Percentiles rank a stretch among this genome's conserved stretches.
phyloP scores from a whole-genome alignment of 495 filamentous ascomycete species.

The Trypethelium eluteriae region DNA sequence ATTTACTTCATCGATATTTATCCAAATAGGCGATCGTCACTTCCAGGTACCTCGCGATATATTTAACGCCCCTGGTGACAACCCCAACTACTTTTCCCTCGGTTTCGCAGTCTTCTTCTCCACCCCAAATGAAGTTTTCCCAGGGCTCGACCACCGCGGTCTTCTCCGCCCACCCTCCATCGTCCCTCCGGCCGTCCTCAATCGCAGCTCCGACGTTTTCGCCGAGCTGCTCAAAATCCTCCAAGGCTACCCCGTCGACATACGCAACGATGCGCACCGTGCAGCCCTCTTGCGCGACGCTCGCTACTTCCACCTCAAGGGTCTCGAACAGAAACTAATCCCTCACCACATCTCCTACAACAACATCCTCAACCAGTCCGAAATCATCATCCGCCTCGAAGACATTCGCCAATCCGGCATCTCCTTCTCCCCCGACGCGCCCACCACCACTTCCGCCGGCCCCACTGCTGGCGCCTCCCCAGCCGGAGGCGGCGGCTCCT shows the following conservation, averaged over 20 bases:
- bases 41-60: conserved; percentile 88
- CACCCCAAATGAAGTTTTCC: conserved; percentile 71
- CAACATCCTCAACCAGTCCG: conserved; percentile 52
- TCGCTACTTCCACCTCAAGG: conserved; percentile 87
- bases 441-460: conserved; percentile 5
- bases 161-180: conserved; percentile 89
- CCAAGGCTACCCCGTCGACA: conserved; percentile 76
- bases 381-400: conserved; percentile 75
- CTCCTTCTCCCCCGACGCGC: conserved; percentile 47
- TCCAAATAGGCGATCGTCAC: conserved; percentile 72
- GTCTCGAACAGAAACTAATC: conserved; percentile 81
- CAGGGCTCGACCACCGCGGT: conserved; percentile 68
- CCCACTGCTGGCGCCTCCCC: conserved; percentile 16
- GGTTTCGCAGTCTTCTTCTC: conserved; percentile 88
- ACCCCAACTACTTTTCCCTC: conserved; percentile 91
- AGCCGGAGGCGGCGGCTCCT: not conserved
- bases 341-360: conserved; percentile 73
- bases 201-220: conserved; percentile 71
- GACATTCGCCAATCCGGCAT: conserved; percentile 82
- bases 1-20: conserved; percentile 88
- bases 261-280: conserved; percentile 71
- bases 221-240: conserved; percentile 75
- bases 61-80: conserved; percentile 76
- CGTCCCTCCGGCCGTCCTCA: conserved; percentile 69
- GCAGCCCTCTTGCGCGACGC: conserved; percentile 75